Base-by-base conservation (phyloP, 129 eudicot species). In the Scalesia atractyloides region DNA sequence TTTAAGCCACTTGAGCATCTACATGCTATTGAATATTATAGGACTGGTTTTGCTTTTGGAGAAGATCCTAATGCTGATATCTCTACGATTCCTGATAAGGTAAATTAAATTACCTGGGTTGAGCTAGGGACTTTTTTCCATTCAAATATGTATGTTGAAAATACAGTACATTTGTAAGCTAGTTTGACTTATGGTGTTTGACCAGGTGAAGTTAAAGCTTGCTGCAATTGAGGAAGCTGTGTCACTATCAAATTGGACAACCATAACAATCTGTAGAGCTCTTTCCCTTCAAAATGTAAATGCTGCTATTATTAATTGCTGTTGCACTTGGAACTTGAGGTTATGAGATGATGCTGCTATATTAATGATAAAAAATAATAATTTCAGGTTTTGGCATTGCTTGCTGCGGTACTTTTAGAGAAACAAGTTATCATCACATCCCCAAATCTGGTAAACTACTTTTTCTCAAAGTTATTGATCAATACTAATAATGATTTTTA, bases 1-100 rank as follows among this genome's bases (percentile, higher is more conserved):
- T 95, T 90, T 76, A 90, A 80, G 91, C 99, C 99, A 37, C 88
- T 95, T n/a, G 97, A 95, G 73, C 94, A 95, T 84, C 86, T 95
- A 63, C 89, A 82, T 72, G 79, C 94, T 66, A 83, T 90, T 72
- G 83, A 77, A 72, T 90, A 82, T 72, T 84, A 63, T 48, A 82
- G 97, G 48, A 81, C 78, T 64, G 82, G 85, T 65, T 90, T 87
- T 76, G 82, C 82, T 71, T 94, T 95, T 67, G 89, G 76, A 77
- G 67, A 76, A 43, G 70, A 76, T 63, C 41, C 52, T n/a, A 69
- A 68, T 9, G 44, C 30, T 9, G 66, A 80, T 54, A 85, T 81
- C 48, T 80, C 86, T 19, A 22, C 52, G 64, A 81, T 82, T 75
- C 75, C 82, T 36, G 73, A 82, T 51, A 86, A 88, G 94, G 97